Evolutionary conservation across 202 grass and related monocot genomes (phyloP).

Genomic region (Zizania palustris): DNA sequence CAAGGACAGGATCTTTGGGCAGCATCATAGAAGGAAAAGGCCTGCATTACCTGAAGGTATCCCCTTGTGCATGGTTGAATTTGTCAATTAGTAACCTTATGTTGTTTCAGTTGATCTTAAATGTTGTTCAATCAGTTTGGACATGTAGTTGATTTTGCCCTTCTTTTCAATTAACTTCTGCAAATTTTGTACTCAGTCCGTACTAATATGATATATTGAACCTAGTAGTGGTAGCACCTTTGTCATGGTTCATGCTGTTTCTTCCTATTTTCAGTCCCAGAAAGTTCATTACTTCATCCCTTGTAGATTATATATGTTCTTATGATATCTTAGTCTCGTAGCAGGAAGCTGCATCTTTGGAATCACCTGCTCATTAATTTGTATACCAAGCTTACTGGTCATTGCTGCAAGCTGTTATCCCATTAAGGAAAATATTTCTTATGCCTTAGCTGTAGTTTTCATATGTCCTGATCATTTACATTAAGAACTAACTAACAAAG

Average conservation of each 20-base stretch:
- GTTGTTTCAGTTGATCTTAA: slow-evolving; percentile 30
- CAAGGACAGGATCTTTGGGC: slow-evolving; percentile 54
- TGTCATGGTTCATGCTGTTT: slow-evolving; percentile 12
- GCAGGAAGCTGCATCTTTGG: slow-evolving; percentile 5
- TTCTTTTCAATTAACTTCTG: not conserved
- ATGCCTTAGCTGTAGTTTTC: not conserved
- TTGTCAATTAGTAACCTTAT: not conserved
- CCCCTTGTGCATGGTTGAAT: slow-evolving; percentile 32
- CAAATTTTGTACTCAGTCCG: not conserved
- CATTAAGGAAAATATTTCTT: slow-evolving; percentile 21
- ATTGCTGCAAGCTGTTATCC: not conserved
- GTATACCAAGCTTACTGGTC: not conserved
- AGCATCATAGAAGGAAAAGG: slow-evolving; percentile 55
- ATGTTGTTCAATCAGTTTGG: slow-evolving; percentile 3
- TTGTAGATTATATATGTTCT: not conserved
- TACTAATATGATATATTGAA: slow-evolving; percentile 13
- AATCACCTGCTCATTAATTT: not conserved
- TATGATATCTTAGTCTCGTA: not conserved
- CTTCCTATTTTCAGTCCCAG: slow-evolving; percentile 11
- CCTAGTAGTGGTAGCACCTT: not conserved
- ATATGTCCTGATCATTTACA: slow-evolving; percentile 26
- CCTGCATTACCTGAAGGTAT: slow-evolving; percentile 55
- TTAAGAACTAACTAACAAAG: not conserved
- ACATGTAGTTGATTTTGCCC: not conserved
- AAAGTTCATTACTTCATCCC: not conserved